These are phyloP conservation scores for Dioscorea alata DNA, from an alignment of 106 monocot genomes.

Conservation along the genomic window DNA sequence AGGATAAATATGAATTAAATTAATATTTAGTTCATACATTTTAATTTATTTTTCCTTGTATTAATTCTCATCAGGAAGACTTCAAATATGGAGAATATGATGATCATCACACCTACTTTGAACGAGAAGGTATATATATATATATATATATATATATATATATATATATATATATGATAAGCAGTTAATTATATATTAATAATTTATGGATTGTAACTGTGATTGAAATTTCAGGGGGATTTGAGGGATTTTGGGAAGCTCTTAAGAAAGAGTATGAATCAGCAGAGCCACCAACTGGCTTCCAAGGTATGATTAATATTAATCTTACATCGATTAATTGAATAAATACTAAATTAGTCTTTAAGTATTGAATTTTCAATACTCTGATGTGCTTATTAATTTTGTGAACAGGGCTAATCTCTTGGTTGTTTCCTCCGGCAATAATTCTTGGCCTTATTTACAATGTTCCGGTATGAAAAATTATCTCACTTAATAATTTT, in stretches of 20 bases:
- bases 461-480: constrained; percentile 60
- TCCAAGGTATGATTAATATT: constrained; percentile 55
- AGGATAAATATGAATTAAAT: neutral
- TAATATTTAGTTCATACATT: neutral
- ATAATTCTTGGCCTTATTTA: constrained; percentile 54
- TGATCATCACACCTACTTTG: constrained; percentile 71
- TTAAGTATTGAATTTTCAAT: no score
- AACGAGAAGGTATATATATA: constrained; percentile 34
- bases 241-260: constrained; percentile 68
- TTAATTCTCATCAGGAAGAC: constrained; percentile 50
- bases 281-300: constrained; percentile 78
- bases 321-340: no score
- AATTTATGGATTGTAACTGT: neutral
- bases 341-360: no score
- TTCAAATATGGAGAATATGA: constrained; percentile 83
- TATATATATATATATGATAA: neutral
- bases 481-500: neutral
- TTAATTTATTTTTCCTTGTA: constrained; percentile 6
- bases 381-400: neutral
- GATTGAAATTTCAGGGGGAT: constrained; percentile 28
- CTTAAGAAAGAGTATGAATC: constrained; percentile 49
- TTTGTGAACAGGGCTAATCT: constrained; percentile 58
- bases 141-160: neutral
- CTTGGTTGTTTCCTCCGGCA: constrained; percentile 92
- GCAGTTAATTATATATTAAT: neutral